A percentile compares a stretch with the other conserved stretches of the same genome.
Conservation (phyloP, 2,329 filamentous ascomycete genomes). For the Trichoderma semiorbis region DNA sequence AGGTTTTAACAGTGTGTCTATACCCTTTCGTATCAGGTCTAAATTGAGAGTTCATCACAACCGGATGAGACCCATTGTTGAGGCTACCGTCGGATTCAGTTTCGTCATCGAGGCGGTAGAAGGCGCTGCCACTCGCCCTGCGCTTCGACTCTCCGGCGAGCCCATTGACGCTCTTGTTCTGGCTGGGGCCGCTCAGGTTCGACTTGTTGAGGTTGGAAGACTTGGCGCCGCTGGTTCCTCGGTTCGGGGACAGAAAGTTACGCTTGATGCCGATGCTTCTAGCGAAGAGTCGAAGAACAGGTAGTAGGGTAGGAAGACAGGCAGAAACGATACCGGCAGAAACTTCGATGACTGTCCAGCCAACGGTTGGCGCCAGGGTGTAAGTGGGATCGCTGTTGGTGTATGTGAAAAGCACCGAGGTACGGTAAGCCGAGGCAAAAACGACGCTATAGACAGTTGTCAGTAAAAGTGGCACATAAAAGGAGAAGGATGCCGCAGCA, state of each 20-base stretch:
- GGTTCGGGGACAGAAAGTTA: neutral
- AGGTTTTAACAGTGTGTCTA: slow-evolving; percentile 32
- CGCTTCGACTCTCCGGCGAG: slow-evolving; percentile 21
- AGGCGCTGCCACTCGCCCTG: slow-evolving; percentile 24
- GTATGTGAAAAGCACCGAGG: slow-evolving; percentile 46
- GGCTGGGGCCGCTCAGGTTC: slow-evolving; percentile 1
- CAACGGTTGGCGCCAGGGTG: slow-evolving; percentile 43
- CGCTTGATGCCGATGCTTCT: slow-evolving; percentile 8
- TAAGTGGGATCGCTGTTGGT: slow-evolving; percentile 39
- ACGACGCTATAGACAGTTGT: slow-evolving; percentile 35
- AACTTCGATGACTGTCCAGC: slow-evolving; percentile 47
- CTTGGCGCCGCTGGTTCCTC: neutral
- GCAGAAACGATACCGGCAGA: slow-evolving; percentile 50
- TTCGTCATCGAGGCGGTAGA: slow-evolving; percentile 37
- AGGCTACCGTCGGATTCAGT: slow-evolving; percentile 26
- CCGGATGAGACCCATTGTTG: neutral
- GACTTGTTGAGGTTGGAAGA: slow-evolving; percentile 9
- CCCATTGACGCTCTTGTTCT: neutral
- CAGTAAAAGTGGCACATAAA: neutral
- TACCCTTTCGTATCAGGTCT: slow-evolving; percentile 34
- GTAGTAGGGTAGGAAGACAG: slow-evolving; percentile 50
- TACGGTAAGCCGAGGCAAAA: slow-evolving; percentile 48
- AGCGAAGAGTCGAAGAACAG: slow-evolving; percentile 33
- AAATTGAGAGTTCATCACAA: slow-evolving; percentile 24
- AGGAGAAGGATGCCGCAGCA: neutral